These are phyloP conservation scores for Lactarius vividus DNA, from an alignment of 768 basidiomycete species.

Conservation along the genomic window DNA sequence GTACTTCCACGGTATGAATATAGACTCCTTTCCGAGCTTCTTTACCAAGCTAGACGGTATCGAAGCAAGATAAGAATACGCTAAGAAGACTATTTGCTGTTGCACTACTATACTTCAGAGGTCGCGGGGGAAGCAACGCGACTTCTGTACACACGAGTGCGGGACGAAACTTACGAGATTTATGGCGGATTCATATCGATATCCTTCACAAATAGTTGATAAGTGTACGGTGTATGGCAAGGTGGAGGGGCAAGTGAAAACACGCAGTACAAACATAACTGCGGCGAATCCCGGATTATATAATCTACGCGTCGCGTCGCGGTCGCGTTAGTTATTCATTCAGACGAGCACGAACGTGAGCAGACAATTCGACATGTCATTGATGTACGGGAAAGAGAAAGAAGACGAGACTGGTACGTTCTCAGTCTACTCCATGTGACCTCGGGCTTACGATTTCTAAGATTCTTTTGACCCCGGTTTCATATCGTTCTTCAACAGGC, in stretches of 20 bases:
- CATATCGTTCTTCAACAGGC: constrained; percentile 60
- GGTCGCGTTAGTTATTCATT: neutral
- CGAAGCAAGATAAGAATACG: constrained; percentile 7
- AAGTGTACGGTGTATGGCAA: no score
- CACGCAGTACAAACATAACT: neutral
- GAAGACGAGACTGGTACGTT: constrained; percentile 37
- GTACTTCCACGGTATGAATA: neutral
- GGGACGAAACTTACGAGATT: neutral
- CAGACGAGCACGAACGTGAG: neutral
- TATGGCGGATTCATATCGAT: neutral
- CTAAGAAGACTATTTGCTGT: constrained; percentile 29
- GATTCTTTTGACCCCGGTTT: constrained; percentile 49
- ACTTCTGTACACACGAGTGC: constrained; percentile 37
- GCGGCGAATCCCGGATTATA: constrained; percentile 7
- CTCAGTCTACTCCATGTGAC: neutral
- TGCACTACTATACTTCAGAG: constrained; percentile 39
- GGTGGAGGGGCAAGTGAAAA: no score
- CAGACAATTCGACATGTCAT: constrained; percentile 39
- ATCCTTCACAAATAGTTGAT: neutral
- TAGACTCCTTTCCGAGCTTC: constrained; percentile 20
- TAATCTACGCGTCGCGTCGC: constrained; percentile 22
- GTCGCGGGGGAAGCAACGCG: constrained; percentile 34
- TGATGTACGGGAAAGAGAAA: constrained; percentile 68
- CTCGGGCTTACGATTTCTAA: neutral
- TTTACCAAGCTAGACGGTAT: neutral